These are phyloP conservation scores for Xylaria bambusicola DNA, from an alignment of 495 filamentous ascomycete genomes.

Conservation along the genomic window DNA sequence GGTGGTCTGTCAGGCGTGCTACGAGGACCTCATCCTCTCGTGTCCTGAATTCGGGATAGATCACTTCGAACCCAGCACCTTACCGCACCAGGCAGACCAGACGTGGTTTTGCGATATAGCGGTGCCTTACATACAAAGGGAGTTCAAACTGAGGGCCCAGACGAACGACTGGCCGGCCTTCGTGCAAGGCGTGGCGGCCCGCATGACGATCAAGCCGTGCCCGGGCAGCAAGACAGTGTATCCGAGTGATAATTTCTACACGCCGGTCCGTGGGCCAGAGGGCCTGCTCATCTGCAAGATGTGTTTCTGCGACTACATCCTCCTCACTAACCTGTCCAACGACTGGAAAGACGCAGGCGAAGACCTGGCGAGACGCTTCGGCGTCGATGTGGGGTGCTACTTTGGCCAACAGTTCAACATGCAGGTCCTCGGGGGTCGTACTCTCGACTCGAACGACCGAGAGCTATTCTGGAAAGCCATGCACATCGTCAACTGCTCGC, in stretches of 20 bases:
- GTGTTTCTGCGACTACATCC: conserved; percentile 11
- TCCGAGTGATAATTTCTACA: background rate
- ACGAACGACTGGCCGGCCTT: conserved; percentile 6
- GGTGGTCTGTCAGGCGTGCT: conserved; percentile 15
- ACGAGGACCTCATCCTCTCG: conserved; percentile 7
- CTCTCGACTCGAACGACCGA: conserved; percentile 1
- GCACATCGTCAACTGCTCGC: background rate
- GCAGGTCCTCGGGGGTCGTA: background rate
- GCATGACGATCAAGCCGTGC: conserved; percentile 3
- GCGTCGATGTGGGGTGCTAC: conserved; percentile 8
- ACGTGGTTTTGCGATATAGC: conserved; percentile 8
- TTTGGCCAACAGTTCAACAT: conserved; percentile 4
- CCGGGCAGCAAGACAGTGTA: conserved; percentile 5
- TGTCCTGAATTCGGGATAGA: background rate
- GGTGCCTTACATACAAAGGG: background rate
- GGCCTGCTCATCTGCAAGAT: background rate
- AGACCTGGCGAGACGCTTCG: background rate
- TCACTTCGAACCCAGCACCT: conserved; percentile 2
- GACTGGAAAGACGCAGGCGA: conserved; percentile 3
- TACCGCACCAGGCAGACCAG: background rate
- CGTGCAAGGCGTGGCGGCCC: background rate
- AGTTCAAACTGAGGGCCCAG: background rate
- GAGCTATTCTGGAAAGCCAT: conserved; percentile 7
- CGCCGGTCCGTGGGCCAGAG: background rate
- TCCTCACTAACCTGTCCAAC: background rate